Conservation (phyloP, 2,329 filamentous ascomycete species). For the Aplosporella prunicola region DNA sequence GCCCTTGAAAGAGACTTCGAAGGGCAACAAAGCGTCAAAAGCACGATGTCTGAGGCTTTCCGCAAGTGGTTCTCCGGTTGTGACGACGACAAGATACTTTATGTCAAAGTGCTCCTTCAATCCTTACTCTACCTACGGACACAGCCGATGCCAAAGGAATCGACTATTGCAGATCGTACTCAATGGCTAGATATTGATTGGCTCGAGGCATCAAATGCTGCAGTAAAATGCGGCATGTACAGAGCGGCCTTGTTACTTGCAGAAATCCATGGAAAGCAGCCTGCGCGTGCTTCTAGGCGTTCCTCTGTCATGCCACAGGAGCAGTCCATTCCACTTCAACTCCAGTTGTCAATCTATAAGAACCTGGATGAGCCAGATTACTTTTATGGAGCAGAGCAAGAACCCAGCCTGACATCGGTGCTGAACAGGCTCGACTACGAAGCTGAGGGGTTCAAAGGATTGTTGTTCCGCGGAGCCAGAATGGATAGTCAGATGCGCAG, state of each 20-base stretch:
- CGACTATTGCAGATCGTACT: constrained; percentile 66
- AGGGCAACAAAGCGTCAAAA: constrained; percentile 48
- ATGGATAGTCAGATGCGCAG: constrained; percentile 75
- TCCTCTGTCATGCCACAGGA: constrained; percentile 47
- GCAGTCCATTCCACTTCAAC: constrained; percentile 45
- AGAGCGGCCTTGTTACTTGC: constrained; percentile 78
- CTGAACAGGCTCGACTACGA: constrained; percentile 82
- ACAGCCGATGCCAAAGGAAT: constrained; percentile 64
- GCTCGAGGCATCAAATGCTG: constrained; percentile 58
- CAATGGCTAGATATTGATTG: constrained; percentile 83
- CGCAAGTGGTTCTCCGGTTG: constrained; percentile 52
- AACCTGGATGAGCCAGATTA: constrained; percentile 93
- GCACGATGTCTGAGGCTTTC: constrained; percentile 53
- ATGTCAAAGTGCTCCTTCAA: constrained; percentile 64
- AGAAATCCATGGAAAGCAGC: constrained; percentile 58
- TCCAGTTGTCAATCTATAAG: constrained; percentile 75
- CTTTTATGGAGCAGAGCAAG: constrained; percentile 83
- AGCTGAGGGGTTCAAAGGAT: constrained; percentile 72
- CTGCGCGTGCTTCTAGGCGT: constrained; percentile 47
- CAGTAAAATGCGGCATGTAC: constrained; percentile 70
- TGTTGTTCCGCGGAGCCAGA: constrained; percentile 83
- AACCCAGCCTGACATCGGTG: constrained; percentile 65
- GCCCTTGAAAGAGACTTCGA: constrained; percentile 62
- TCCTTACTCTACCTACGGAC: constrained; percentile 81
- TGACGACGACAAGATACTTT: constrained; percentile 43